Base-by-base conservation (phyloP, 1,284 basidiomycete species). In the Malassezia psittaci region DNA sequence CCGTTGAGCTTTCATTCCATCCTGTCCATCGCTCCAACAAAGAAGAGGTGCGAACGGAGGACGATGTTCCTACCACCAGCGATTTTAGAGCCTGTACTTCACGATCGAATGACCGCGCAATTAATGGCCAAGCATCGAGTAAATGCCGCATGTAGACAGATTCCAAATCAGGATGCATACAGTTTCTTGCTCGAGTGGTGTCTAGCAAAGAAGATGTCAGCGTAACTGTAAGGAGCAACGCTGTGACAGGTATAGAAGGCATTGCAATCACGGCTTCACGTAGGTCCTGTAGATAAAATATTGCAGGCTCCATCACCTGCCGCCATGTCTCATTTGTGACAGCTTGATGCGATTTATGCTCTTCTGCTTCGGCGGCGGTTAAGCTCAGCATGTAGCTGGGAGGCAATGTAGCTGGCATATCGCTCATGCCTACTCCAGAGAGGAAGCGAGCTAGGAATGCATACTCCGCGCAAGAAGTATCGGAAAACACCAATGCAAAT, bases 381-480 rank as follows among this genome's bases (percentile, higher is more conserved):
- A 54, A 24, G n/a, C 44, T 40, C n/a, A 46, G 51, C 55, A 42
- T 47, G 51, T 19, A 46, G 42, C 13, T 18, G 49, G 44, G 43
- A 42, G 32, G 55, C 51, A 39, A 42, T n/a, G 43, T 33, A 12
- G 29, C 43, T 6, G 13, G 21, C 49, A 15, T 42, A 15, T 36
- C 33, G 11, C 6, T 16, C 39, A 41, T 46, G 13, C 35, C 29
- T 7, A 40, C 42, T 11, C 40, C 50, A 32, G 69, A 64, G 35
- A 74, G 72, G 61, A 71, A 74, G 9, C 71, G 56, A 4, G 67
- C 67, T 11, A 74, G 48, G 48, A 74, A 74, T 0, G 63, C 60
- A 39, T 67, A 73, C 52, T 74, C 72, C 12, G 67, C 65, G 47
- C 68, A 71, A 2, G 64, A 68, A 44, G 72, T 74, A 46, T 74